Evolutionary conservation across 352 stramenopile species (phyloP), one percentile per base, ranked within the genome.

Genomic region (Globisporangium camurandrum): DNA sequence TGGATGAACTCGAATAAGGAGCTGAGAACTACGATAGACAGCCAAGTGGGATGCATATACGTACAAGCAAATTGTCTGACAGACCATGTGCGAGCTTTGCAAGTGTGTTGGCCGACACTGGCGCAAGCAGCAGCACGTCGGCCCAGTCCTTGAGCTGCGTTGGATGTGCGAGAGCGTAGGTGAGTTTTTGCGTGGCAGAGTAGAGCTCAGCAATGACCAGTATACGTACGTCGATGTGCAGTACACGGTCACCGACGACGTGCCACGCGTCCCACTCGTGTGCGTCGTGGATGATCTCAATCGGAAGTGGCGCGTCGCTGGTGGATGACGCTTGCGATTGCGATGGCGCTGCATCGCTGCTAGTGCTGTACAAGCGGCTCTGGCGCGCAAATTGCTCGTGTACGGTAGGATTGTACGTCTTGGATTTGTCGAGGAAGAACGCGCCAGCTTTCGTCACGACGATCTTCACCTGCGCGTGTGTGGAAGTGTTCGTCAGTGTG

Each of bases 141-240:
- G 93, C 93, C 95, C 95, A 98, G 66, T 98, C 90, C 52, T 97
- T 91, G 19, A 98, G 57, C 83, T 95, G 48, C n/a, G n/a, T n/a
- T 38, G 12, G 14, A 39, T 39, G 31, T 37, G 20, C 38, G 2
- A n/a, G n/a, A n/a, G n/a, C n/a, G n/a, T n/a, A n/a, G n/a, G n/a
- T n/a, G n/a, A n/a, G n/a, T n/a, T n/a, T n/a, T n/a, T n/a, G n/a
- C n/a, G n/a, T n/a, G n/a, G n/a, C n/a, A n/a, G n/a, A n/a, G n/a
- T n/a, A n/a, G 30, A 34, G 8, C 8, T 34, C 30, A 34, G 30
- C 14, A 12, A 34, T 12, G 9, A 12, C 30, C 8, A 34, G 30
- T 34, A 14, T 26, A 17, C 51, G 43, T 38, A 96, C 82, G 46
- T 96, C 77, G 59, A 96, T 95, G 67, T 96, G 87, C 3, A 89